Evolutionary conservation across 768 basidiomycete species (phyloP).

Genomic region (Aureoboletus auriporus): DNA sequence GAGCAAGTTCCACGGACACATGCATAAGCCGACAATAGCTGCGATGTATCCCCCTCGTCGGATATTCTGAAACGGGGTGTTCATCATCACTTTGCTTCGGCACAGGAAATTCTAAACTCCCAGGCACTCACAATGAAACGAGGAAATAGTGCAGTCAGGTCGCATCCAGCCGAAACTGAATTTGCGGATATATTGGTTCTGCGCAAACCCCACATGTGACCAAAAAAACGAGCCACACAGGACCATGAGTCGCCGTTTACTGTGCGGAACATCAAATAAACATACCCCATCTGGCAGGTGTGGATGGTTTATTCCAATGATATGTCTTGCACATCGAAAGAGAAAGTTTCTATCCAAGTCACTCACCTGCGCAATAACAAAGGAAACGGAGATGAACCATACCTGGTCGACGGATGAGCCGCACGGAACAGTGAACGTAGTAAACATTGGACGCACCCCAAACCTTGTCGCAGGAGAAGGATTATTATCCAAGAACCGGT

Average conservation of each 20-base stretch:
- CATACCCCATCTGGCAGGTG: slow-evolving; percentile 24
- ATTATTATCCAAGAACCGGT: slow-evolving; percentile 59
- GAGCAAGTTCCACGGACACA: slow-evolving; percentile 75
- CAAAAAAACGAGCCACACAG: slow-evolving; percentile 2
- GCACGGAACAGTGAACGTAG: not conserved
- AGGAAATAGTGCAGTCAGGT: slow-evolving; percentile 74
- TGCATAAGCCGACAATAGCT: slow-evolving; percentile 71
- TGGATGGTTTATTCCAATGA: slow-evolving; percentile 3
- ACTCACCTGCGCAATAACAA: slow-evolving; percentile 70
- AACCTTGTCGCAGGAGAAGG: slow-evolving; percentile 66
- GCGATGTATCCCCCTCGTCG: slow-evolving; percentile 81
- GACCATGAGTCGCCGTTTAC: slow-evolving; percentile 16
- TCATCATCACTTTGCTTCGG: not conserved
- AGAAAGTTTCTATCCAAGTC: not conserved
- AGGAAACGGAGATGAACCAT: slow-evolving; percentile 75
- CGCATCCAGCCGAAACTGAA: slow-evolving; percentile 79
- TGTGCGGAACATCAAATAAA: slow-evolving; percentile 1
- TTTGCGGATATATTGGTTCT: slow-evolving; percentile 83
- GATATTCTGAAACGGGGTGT: slow-evolving; percentile 51
- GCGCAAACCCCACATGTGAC: slow-evolving; percentile 7
- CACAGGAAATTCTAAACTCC: not conserved
- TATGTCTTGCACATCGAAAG: slow-evolving; percentile 1
- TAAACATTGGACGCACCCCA: slow-evolving; percentile 37
- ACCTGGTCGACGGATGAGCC: slow-evolving; percentile 38
- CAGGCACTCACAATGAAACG: slow-evolving; percentile 57